phyloP scores from a whole-genome alignment of 1,139 yeast genomes.

The Saccharomyces hybrid region DNA sequence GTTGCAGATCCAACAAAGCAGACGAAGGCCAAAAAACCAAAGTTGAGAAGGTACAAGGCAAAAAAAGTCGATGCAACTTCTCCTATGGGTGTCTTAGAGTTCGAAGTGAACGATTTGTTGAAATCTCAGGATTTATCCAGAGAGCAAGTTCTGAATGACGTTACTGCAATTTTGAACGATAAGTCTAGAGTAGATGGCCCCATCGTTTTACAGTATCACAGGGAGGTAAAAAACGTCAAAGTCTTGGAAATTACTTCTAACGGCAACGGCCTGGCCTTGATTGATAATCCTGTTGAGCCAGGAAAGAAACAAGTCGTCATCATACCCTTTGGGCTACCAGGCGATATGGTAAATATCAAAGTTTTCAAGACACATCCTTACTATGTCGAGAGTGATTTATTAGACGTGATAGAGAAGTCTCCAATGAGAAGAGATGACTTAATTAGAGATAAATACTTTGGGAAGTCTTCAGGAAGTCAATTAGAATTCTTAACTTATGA shows the following conservation, averaged over 20 bases:
- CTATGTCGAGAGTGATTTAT: constrained; percentile 69
- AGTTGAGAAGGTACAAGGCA: constrained; percentile 45
- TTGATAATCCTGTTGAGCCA: constrained; percentile 46
- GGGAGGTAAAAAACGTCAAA: constrained; percentile 51
- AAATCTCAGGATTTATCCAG: constrained; percentile 38
- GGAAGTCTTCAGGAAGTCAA: constrained; percentile 87
- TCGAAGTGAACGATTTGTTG: constrained; percentile 62
- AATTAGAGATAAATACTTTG: constrained; percentile 67
- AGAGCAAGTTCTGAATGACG: constrained; percentile 52
- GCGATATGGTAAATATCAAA: constrained; percentile 63
- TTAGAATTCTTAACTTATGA: constrained; percentile 72
- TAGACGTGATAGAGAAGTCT: constrained; percentile 44
- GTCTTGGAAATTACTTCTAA: constrained; percentile 57
- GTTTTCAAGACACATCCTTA: constrained; percentile 73
- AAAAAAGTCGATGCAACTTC: constrained; percentile 68
- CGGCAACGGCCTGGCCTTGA: constrained; percentile 70
- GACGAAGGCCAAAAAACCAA: constrained; percentile 23
- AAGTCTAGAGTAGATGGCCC: constrained; percentile 38
- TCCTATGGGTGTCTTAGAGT: constrained; percentile 70
- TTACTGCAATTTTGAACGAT: constrained; percentile 57
- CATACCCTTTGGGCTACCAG: constrained; percentile 84
- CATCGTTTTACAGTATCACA: constrained; percentile 40
- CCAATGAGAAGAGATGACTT: constrained; percentile 45
- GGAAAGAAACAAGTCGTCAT: constrained; percentile 41
- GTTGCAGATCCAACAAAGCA: not conserved